Percentiles rank a stretch among this genome's conserved stretches.
These are phyloP conservation scores for Galerina sulciceps DNA, from an alignment of 768 basidiomycete species.

Conservation along the genomic window DNA sequence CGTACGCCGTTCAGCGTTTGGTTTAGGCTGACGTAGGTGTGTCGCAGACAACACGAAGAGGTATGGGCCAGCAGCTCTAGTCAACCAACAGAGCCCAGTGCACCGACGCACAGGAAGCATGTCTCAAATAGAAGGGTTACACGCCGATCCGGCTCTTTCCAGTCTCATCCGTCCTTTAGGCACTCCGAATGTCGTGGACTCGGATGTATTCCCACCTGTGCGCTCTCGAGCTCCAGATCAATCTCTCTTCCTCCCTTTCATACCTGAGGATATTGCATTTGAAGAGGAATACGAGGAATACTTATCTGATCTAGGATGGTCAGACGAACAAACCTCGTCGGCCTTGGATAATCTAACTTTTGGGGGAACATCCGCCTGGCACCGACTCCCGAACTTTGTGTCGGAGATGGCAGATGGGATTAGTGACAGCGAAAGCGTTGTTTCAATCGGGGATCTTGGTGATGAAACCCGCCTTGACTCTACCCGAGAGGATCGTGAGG, in stretches of 20 bases:
- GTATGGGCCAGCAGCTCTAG: slow-evolving; percentile 68
- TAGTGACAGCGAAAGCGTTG: slow-evolving; percentile 94
- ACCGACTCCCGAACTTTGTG: slow-evolving; percentile 76
- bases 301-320: slow-evolving; percentile 83
- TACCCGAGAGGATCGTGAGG: slow-evolving; percentile 64
- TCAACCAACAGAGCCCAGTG: slow-evolving; percentile 52
- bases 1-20: neutral
- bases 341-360: slow-evolving; percentile 18
- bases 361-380: slow-evolving; percentile 72
- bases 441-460: slow-evolving; percentile 85
- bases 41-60: slow-evolving; percentile 84
- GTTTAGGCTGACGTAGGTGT: slow-evolving; percentile 8
- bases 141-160: slow-evolving; percentile 74
- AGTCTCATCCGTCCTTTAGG: slow-evolving; percentile 75
- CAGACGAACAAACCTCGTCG: slow-evolving; percentile 49
- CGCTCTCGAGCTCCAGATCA: slow-evolving; percentile 86
- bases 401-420: slow-evolving; percentile 85
- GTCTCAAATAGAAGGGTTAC: slow-evolving; percentile 79
- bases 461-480: slow-evolving; percentile 74
- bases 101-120: slow-evolving; percentile 86
- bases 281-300: slow-evolving; percentile 98
- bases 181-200: slow-evolving; percentile 78
- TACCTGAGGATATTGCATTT: slow-evolving; percentile 91
- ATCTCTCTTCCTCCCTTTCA: slow-evolving; percentile 86
- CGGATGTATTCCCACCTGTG: slow-evolving; percentile 94